Conservation (phyloP, 73 alveolate genomes). For the Tetrahymena thermophila region DNA sequence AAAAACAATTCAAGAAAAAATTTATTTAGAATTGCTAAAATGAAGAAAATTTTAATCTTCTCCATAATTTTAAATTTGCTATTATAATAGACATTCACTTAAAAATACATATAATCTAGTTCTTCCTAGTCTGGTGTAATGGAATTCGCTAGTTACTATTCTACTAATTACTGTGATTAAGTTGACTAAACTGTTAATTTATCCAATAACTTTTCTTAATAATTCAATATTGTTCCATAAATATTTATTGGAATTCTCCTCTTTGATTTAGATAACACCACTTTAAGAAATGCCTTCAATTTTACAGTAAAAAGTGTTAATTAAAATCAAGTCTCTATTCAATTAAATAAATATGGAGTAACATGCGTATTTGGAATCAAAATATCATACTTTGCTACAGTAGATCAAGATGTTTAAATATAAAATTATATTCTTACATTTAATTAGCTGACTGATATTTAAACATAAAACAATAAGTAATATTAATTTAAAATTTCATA, state of each 20-base stretch:
- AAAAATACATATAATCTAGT: background rate
- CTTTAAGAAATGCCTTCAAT: background rate
- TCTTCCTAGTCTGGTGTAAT: background rate
- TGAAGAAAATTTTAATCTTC: background rate
- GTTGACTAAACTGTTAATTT: background rate
- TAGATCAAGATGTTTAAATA: background rate
- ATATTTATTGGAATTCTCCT: background rate
- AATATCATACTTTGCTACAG: background rate
- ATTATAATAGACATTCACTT: background rate
- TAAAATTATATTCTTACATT: background rate
- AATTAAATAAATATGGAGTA: background rate
- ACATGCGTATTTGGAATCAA: background rate
- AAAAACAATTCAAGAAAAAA: background rate
- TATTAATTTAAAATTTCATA: background rate
- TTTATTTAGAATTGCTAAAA: background rate
- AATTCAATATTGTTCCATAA: background rate
- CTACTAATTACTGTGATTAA: background rate
- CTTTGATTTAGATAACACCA: background rate
- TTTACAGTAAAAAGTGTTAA: background rate
- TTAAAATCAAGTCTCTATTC: background rate
- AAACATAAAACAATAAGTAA: background rate
- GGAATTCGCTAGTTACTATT: background rate
- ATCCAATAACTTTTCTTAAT: background rate
- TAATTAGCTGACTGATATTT: background rate
- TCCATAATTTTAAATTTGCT: background rate